Evolutionary conservation across 208 protist genomes (phyloP).

Genomic region (Crithidia sp.): DNA sequence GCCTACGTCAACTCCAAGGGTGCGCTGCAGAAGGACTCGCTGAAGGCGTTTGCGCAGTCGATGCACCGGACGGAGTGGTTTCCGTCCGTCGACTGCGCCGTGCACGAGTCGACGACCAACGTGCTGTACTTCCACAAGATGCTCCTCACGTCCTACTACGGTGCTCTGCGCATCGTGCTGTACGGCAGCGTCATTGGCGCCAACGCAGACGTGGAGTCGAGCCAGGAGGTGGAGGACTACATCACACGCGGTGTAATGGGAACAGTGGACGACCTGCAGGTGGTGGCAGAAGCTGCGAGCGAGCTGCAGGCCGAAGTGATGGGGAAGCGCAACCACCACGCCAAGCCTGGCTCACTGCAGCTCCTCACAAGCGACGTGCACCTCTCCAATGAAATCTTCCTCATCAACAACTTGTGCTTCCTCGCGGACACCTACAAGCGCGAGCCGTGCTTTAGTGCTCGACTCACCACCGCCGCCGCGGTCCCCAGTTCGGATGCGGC

Average conservation of each 20-base stretch:
- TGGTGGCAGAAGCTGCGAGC: constrained; percentile 58
- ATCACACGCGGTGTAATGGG: constrained; percentile 68
- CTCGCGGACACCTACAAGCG: constrained; percentile 73
- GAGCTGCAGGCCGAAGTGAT: constrained; percentile 54
- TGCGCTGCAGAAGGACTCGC: constrained; percentile 39
- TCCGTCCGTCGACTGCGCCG: constrained; percentile 74
- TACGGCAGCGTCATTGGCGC: constrained; percentile 52
- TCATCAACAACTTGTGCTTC: constrained; percentile 84
- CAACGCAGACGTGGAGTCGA: constrained; percentile 53
- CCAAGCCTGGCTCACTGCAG: constrained; percentile 29
- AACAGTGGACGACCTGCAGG: constrained; percentile 66
- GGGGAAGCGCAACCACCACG: constrained; percentile 26
- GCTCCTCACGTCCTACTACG: constrained; percentile 79
- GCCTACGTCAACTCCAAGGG: constrained; percentile 67
- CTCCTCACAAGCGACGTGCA: constrained; percentile 31
- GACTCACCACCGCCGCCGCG: constrained; percentile 18
- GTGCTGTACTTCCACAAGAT: constrained; percentile 83
- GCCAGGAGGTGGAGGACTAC: constrained; percentile 65
- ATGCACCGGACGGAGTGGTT: constrained; percentile 76
- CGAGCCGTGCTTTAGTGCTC: constrained; percentile 67
- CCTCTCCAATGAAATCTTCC: constrained; percentile 65
- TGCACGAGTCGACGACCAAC: constrained; percentile 81
- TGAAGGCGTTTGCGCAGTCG: constrained; percentile 48
- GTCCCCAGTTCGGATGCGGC: not conserved
- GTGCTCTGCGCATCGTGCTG: constrained; percentile 72